These are phyloP conservation scores for Phytophthora crassamura DNA, from an alignment of 352 stramenopile genomes.

Conservation along the genomic window DNA sequence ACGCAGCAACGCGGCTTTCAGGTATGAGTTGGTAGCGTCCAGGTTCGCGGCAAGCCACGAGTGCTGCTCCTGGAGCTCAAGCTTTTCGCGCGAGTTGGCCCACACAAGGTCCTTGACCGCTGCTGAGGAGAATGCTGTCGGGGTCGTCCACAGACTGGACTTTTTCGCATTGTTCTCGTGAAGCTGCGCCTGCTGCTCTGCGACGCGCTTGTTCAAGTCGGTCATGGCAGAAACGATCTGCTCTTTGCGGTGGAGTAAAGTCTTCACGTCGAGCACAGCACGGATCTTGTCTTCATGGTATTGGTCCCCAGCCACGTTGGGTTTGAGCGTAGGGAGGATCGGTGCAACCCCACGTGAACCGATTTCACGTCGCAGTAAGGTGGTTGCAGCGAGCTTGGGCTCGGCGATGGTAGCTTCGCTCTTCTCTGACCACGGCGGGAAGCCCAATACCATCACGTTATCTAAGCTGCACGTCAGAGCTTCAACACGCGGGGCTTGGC, in stretches of 20 bases:
- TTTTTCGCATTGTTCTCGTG: conserved; percentile 29
- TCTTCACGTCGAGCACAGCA: conserved; percentile 56
- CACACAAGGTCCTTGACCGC: conserved; percentile 34
- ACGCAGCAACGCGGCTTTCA: conserved; percentile 60
- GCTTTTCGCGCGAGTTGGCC: conserved; percentile 30
- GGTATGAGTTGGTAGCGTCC: conserved; percentile 63
- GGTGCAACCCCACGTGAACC: not conserved
- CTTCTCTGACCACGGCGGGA: conserved; percentile 27
- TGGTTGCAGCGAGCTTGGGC: conserved; percentile 26
- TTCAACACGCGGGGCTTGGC: conserved; percentile 26
- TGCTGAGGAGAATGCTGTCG: conserved; percentile 35
- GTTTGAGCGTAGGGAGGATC: not conserved
- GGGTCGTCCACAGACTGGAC: conserved; percentile 37
- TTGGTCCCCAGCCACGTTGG: conserved; percentile 5
- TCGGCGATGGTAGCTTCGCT: conserved; percentile 8
- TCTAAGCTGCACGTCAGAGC: conserved; percentile 51
- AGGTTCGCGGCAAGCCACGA: conserved; percentile 76
- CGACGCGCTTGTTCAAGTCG: conserved; percentile 54
- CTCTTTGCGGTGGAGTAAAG: conserved; percentile 79
- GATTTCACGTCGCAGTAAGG: conserved; percentile 35
- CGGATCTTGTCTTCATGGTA: conserved; percentile 49
- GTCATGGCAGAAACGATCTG: conserved; percentile 55
- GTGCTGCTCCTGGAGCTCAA: conserved; percentile 63
- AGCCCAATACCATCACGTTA: conserved; percentile 63
- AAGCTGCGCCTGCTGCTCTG: conserved; percentile 22